A percentile compares a stretch with the other conserved stretches of the same genome.
Conservation (phyloP, 768 basidiomycete species). For the Cystobasidium onofrii region DNA sequence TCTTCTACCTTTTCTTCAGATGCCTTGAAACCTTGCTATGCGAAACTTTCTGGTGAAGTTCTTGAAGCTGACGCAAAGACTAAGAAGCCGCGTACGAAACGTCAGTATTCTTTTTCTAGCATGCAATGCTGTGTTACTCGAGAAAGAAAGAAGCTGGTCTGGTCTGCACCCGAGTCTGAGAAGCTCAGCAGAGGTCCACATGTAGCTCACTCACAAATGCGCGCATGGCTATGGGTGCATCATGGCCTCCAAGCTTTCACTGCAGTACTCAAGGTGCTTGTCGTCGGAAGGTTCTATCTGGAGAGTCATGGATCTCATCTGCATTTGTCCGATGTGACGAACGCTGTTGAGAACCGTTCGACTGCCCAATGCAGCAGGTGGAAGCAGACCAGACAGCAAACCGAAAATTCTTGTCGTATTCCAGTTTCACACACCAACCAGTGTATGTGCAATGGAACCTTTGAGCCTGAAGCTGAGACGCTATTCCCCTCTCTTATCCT, state of each 20-base stretch:
- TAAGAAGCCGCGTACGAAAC: not conserved
- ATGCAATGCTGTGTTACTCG: not conserved
- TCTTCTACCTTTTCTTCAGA: slow-evolving; percentile 74
- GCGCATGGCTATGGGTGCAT: no score
- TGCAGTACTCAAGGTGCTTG: no score
- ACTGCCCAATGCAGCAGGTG: not conserved
- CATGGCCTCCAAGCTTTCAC: no score
- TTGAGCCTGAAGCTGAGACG: not conserved
- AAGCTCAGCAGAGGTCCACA: not conserved
- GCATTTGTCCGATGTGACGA: no score
- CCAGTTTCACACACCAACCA: not conserved
- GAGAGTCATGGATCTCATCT: no score
- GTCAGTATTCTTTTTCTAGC: slow-evolving; percentile 7
- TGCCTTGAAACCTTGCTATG: slow-evolving; percentile 16
- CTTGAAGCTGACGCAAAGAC: slow-evolving; percentile 2
- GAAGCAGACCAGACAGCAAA: not conserved
- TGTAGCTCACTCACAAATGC: not conserved
- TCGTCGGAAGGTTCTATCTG: no score
- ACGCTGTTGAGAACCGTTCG: no score
- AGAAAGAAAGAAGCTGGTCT: not conserved
- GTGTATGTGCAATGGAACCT: not conserved
- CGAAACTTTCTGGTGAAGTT: not conserved
- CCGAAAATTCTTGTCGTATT: not conserved
- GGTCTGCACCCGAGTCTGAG: not conserved
- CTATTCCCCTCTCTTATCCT: not conserved